These are phyloP conservation scores for Ophiostoma sp. DNA, from an alignment of 2,329 filamentous ascomycete species.

Conservation along the genomic window DNA sequence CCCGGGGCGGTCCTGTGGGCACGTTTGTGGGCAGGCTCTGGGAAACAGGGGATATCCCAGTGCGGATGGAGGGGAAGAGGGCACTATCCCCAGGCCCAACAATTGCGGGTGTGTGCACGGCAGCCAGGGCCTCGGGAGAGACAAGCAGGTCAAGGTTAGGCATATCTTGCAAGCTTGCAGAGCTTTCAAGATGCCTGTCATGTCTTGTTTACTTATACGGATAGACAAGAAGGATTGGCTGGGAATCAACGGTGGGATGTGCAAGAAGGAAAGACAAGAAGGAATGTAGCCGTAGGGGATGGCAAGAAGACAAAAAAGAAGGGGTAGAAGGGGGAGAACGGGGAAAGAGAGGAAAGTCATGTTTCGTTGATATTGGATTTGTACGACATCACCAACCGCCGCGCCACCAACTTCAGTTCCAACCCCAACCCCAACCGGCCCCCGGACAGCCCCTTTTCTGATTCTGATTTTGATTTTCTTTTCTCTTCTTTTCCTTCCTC, in stretches of 20 bases:
- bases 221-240: not conserved
- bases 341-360: not conserved
- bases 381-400: constrained; percentile 15
- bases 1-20: not conserved
- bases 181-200: not conserved
- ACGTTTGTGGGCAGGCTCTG: not conserved
- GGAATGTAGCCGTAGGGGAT: not conserved
- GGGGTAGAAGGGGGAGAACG: not conserved
- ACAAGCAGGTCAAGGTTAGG: not conserved
- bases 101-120: not conserved
- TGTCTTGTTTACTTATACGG: not conserved
- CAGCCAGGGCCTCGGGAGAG: constrained; percentile 5
- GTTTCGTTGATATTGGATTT: constrained; percentile 21
- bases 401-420: constrained; percentile 8
- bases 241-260: not conserved
- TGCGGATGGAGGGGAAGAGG: not conserved
- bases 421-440: not conserved
- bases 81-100: not conserved
- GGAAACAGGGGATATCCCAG: not conserved
- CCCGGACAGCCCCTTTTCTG: not conserved
- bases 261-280: not conserved
- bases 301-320: not conserved
- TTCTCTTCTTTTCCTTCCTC: not conserved
- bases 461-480: not conserved
- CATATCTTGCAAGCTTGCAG: not conserved